These are phyloP conservation scores for Plasmodium blacklocki DNA, from an alignment of 169 alveolate species.

Conservation along the genomic window DNA sequence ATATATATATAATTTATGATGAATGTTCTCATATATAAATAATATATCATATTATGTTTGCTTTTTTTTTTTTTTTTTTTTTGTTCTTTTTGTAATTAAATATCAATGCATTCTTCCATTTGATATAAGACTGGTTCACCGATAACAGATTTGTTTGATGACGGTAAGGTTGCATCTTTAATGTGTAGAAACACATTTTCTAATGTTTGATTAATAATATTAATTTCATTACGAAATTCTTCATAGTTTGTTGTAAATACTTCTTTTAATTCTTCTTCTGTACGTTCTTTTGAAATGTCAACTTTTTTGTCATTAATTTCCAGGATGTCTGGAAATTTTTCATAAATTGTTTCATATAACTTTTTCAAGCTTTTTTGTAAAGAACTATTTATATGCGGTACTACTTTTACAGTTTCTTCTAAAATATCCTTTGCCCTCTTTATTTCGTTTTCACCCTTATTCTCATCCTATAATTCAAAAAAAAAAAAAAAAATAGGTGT, in stretches of 20 bases:
- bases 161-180: constrained; percentile 24
- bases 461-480: constrained; percentile 8
- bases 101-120: constrained; percentile 31
- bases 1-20: too few relatives aligned
- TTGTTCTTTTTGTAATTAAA: constrained; percentile 1
- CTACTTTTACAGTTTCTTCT: constrained; percentile 45
- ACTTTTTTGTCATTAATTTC: constrained; percentile 21
- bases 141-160: constrained; percentile 1
- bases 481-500: neutral
- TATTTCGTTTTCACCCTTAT: neutral
- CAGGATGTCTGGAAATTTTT: constrained; percentile 9
- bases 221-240: constrained; percentile 43
- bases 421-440: constrained; percentile 33
- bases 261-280: constrained; percentile 44
- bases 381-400: constrained; percentile 39
- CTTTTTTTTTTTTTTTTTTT: neutral
- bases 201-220: constrained; percentile 29
- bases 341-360: constrained; percentile 15
- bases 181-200: constrained; percentile 30
- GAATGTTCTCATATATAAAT: too few relatives aligned
- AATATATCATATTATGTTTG: too few relatives aligned
- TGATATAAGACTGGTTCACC: neutral
- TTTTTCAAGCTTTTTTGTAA: constrained; percentile 29
- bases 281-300: constrained; percentile 3
- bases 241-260: constrained; percentile 15